Evolutionary conservation across 345 rosid genomes (phyloP), one percentile per base, ranked within the genome.

Genomic region (Dimocarpus longan): DNA sequence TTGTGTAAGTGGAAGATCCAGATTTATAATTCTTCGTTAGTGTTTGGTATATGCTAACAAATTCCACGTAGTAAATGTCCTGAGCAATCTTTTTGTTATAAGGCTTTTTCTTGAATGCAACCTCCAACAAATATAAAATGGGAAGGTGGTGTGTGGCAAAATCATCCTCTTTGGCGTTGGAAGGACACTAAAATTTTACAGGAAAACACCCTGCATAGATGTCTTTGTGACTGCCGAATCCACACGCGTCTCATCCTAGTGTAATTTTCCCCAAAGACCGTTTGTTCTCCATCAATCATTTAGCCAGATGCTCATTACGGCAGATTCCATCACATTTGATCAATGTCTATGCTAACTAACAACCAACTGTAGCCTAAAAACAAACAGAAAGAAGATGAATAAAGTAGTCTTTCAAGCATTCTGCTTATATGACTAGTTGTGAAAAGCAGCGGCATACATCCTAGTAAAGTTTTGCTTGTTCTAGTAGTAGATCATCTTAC

Each of bases 401-500:
- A 28, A 15, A 66, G n/a, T 6, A 8, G 65, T 64, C 65, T 5
- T 54, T 21, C 5, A 66, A 66, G 52, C 50, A 66, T 46, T 48
- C 28, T n/a, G 28, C 28, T 64, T 0, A 10, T 18, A 44, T 28
- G 43, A 22, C 9, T 5, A 63, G 69, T 65, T 42, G 18, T 42
- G 46, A 5, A 54, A 54, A 56, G 73, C 37, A 15, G 54, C 44
- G n/a, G 3, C 32, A 71, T 11, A 66, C 19, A 16, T 46, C 62
- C 59, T 15, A 56, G 69, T 56, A 66, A 60, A 79, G 81, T 73
- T 66, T 28, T 1, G 54, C 68, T 68, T 78, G 59, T 62, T 62
- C 24, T 22, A 13, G 16, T 63, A 44, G n/a, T 37, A 9, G 6
- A 18, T 56, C 28, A n/a, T 6, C 9, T 19, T 1, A 63, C 22